phyloP scores from a whole-genome alignment of 2,329 filamentous ascomycete genomes.

The Nemania serpens region DNA sequence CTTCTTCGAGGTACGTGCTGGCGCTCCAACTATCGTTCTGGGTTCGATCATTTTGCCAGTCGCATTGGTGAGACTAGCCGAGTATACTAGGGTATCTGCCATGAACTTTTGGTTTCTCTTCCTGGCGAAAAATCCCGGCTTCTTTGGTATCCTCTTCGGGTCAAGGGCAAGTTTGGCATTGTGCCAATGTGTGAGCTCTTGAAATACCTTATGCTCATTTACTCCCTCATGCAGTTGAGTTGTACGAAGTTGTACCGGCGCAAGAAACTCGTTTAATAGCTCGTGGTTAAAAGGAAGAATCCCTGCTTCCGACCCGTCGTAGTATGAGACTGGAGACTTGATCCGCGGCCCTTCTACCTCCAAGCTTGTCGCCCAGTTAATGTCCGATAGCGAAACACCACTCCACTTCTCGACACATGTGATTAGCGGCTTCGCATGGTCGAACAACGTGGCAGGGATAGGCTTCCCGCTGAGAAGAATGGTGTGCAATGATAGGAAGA shows the following conservation, averaged over 20 bases:
- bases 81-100: slow-evolving; percentile 70
- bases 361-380: slow-evolving; percentile 3
- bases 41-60: slow-evolving; percentile 66
- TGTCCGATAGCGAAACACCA: slow-evolving; percentile 10
- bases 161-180: slow-evolving; percentile 59
- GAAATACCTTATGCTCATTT: slow-evolving; percentile 45
- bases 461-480: background rate
- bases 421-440: slow-evolving; percentile 22
- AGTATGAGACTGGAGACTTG: background rate
- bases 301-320: background rate
- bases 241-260: slow-evolving; percentile 45
- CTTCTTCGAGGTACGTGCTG: slow-evolving; percentile 12
- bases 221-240: slow-evolving; percentile 35
- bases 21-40: slow-evolving; percentile 61
- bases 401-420: slow-evolving; percentile 19
- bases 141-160: slow-evolving; percentile 39
- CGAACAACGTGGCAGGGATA: slow-evolving; percentile 29
- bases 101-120: slow-evolving; percentile 67
- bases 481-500: slow-evolving; percentile 32
- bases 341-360: background rate
- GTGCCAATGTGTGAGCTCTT: slow-evolving; percentile 65
- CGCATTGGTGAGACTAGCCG: slow-evolving; percentile 70
- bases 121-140: slow-evolving; percentile 41
- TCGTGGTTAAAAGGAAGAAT: slow-evolving; percentile 55
- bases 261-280: slow-evolving; percentile 52